Conservation (phyloP, 176 grass and related monocot genomes). For the Ensete glaucum region DNA sequence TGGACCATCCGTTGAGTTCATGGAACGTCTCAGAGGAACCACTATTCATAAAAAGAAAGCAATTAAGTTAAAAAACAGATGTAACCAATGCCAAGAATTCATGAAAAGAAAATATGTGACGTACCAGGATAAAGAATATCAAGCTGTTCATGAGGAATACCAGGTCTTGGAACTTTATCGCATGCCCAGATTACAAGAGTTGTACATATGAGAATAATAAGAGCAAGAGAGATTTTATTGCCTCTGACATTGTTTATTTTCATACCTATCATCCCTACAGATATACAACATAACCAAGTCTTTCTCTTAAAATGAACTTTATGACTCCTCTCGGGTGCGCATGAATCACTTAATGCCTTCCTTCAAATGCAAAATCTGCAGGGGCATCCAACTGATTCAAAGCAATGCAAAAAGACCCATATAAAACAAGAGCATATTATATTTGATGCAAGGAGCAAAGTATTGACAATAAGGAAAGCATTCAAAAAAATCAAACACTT, state of each 20-base stretch:
- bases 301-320: no score
- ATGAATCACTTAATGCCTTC: no score
- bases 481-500: no score
- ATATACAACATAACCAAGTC: not conserved
- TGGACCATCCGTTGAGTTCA: not conserved
- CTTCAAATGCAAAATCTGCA: no score
- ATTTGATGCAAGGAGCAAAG: no score
- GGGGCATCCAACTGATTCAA: no score
- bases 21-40: not conserved
- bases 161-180: conserved; percentile 20
- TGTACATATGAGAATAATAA: conserved; percentile 25
- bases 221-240: conserved; percentile 10
- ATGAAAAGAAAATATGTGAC: not conserved
- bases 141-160: conserved; percentile 23
- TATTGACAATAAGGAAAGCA: no score
- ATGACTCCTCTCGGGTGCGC: no score
- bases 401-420: no score
- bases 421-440: no score
- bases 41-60: not conserved
- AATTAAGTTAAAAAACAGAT: not conserved
- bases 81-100: not conserved
- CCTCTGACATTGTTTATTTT: conserved; percentile 17
- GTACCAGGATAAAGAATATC: conserved; percentile 22
- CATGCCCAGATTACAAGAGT: conserved; percentile 21
- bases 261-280: conserved; percentile 19